These are phyloP conservation scores for Pisolithus microcarpus DNA, from an alignment of 768 basidiomycete genomes.

Conservation along the genomic window DNA sequence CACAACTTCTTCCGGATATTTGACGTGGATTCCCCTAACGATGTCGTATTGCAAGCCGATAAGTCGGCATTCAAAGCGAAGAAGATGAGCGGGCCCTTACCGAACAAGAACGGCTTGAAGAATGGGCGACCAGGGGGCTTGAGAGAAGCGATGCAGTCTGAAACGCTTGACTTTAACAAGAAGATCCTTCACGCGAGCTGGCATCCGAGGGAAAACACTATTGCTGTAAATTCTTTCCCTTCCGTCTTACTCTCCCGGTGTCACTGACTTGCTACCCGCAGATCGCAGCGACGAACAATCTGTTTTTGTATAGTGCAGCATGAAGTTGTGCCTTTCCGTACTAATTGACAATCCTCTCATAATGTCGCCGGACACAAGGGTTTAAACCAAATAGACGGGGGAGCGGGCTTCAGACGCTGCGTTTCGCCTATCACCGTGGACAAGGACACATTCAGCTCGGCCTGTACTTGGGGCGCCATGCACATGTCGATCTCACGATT, in stretches of 20 bases:
- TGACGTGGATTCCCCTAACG: conserved; percentile 79
- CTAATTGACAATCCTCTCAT: neutral
- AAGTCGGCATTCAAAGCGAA: conserved; percentile 99
- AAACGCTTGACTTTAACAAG: conserved; percentile 91
- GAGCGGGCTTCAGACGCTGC: conserved; percentile 11
- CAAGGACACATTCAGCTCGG: conserved; percentile 11
- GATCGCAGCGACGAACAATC: conserved; percentile 5
- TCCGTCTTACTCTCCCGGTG: conserved; percentile 27
- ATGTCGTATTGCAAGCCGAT: conserved; percentile 94
- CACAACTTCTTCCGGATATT: conserved; percentile 99
- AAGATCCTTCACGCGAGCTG: conserved; percentile 94
- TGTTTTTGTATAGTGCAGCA: conserved; percentile 22
- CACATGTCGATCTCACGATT: conserved; percentile 27
- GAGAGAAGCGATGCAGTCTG: conserved; percentile 82
- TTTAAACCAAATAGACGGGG: conserved; percentile 4
- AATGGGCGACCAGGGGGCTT: conserved; percentile 67
- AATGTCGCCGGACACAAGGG: conserved; percentile 8
- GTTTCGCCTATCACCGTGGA: conserved; percentile 18
- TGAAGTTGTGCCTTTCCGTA: conserved; percentile 12
- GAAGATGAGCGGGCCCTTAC: conserved; percentile 87
- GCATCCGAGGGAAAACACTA: conserved; percentile 98
- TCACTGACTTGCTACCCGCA: neutral
- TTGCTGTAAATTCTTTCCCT: conserved; percentile 60
- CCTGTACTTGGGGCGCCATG: conserved; percentile 15
- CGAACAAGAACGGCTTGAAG: conserved; percentile 63